Conservation (phyloP, 495 filamentous ascomycete genomes). For the Neurospora intermedia region DNA sequence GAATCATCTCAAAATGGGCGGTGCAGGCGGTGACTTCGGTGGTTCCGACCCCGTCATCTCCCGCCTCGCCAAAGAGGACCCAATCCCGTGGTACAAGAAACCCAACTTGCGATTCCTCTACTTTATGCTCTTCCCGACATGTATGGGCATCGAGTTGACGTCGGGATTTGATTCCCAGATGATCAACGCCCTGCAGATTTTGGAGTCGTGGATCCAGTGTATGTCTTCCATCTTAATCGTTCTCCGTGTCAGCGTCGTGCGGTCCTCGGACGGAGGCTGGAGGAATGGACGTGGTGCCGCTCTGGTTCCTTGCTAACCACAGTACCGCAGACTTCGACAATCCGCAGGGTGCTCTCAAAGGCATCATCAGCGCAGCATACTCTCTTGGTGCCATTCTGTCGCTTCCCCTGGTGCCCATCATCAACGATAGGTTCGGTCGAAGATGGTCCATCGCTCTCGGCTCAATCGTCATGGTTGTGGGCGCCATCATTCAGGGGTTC, state of each 20-base stretch:
- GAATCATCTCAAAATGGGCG: background rate
- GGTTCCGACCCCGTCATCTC: conserved; percentile 33
- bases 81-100: conserved; percentile 47
- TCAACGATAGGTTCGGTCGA: conserved; percentile 50
- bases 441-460: conserved; percentile 49
- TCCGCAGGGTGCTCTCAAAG: conserved; percentile 30
- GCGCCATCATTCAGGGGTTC: conserved; percentile 41
- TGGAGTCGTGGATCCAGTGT: conserved; percentile 44
- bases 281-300: background rate
- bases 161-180: conserved; percentile 63
- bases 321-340: conserved; percentile 22
- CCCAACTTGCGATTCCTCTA: conserved; percentile 50
- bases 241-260: background rate
- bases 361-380: conserved; percentile 37
- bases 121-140: conserved; percentile 49
- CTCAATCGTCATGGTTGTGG: conserved; percentile 46
- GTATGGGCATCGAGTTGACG: conserved; percentile 63
- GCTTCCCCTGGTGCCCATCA: conserved; percentile 44
- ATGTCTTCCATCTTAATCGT: conserved; percentile 5
- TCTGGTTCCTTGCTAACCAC: background rate
- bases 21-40: background rate
- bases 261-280: background rate
- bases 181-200: conserved; percentile 58
- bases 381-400: conserved; percentile 47
- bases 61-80: conserved; percentile 40